Conservation (phyloP, 371 early-diverging fungal genomes). For the Mucor indicus region DNA sequence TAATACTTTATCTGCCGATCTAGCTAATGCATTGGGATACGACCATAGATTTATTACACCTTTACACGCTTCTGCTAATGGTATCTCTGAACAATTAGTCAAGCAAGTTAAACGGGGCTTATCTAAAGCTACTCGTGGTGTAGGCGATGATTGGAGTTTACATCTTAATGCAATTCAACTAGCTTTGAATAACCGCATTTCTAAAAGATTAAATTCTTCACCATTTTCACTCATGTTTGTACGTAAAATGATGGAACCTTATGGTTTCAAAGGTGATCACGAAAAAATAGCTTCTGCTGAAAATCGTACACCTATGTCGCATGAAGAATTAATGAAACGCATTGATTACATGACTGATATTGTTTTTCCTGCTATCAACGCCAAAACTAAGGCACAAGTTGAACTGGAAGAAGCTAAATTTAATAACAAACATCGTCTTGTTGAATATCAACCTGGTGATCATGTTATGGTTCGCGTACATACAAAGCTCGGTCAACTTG, state of each 20-base stretch:
- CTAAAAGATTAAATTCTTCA: slow-evolving; percentile 2
- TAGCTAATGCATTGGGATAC: not conserved
- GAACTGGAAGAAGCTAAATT: not conserved
- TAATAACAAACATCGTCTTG: not conserved
- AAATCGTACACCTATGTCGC: not conserved
- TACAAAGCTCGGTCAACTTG: not conserved
- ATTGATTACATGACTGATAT: slow-evolving; percentile 18
- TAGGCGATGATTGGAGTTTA: slow-evolving; percentile 8
- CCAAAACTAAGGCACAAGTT: not conserved
- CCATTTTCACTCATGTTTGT: slow-evolving; percentile 8
- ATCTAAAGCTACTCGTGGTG: slow-evolving; percentile 3
- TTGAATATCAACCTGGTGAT: not conserved
- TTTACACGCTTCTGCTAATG: not conserved
- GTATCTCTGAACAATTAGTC: not conserved
- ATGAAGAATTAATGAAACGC: slow-evolving; percentile 8
- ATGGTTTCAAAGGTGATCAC: not conserved
- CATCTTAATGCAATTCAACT: slow-evolving; percentile 10
- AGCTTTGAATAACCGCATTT: slow-evolving; percentile 6
- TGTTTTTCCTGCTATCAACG: slow-evolving; percentile 19
- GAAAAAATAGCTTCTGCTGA: too few species aligned
- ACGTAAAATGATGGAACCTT: not conserved
- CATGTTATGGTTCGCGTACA: not conserved
- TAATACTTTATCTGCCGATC: not conserved
- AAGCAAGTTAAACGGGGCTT: not conserved
- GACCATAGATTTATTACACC: slow-evolving; percentile 1